phyloP scores from a whole-genome alignment of 2,329 filamentous ascomycete genomes.

The Hypoxylon rubiginosum region DNA sequence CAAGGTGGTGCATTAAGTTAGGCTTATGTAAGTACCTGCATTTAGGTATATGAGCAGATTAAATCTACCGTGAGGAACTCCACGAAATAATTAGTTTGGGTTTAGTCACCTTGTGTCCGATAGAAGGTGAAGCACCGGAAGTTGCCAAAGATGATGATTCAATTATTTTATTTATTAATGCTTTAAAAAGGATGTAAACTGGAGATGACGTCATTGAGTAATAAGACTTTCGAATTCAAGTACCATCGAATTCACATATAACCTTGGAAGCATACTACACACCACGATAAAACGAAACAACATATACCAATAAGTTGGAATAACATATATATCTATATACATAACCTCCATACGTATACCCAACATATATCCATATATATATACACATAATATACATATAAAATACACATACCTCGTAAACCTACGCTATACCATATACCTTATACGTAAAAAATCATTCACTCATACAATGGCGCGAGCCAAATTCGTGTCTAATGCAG shows the following conservation, averaged over 20 bases:
- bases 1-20: slow-evolving; percentile 32
- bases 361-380: slow-evolving; percentile 27
- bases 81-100: not conserved
- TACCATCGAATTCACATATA: not conserved
- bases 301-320: slow-evolving; percentile 16
- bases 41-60: not conserved
- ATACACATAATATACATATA: slow-evolving; percentile 32
- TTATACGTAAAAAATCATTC: slow-evolving; percentile 49
- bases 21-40: not conserved
- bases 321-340: slow-evolving; percentile 31
- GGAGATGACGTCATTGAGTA: slow-evolving; percentile 30
- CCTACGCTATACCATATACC: slow-evolving; percentile 35
- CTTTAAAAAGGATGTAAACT: not conserved
- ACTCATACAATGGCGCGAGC: slow-evolving; percentile 52
- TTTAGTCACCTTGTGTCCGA: not conserved
- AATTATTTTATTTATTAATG: slow-evolving; percentile 14
- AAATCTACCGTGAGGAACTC: slow-evolving; percentile 7
- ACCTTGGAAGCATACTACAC: not conserved
- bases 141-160: slow-evolving; percentile 10
- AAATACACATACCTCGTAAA: slow-evolving; percentile 31
- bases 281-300: slow-evolving; percentile 15
- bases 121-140: not conserved
- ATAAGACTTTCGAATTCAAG: not conserved
- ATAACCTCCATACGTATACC: slow-evolving; percentile 35
- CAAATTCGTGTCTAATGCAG: slow-evolving; percentile 48